phyloP scores from a whole-genome alignment of 2,329 filamentous ascomycete genomes.

The Diaporthe citriasiana region DNA sequence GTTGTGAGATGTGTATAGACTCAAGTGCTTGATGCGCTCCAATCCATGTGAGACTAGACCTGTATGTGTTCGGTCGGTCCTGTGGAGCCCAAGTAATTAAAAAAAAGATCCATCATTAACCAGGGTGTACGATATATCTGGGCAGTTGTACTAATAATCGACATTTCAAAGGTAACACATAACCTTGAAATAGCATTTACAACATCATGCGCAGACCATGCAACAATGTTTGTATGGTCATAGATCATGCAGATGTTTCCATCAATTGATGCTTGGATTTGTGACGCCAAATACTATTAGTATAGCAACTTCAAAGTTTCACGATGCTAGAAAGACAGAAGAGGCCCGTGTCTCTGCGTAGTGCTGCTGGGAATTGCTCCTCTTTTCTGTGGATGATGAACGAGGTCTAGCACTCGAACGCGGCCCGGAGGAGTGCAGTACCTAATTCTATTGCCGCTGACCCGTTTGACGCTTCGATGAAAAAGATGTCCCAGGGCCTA shows the following conservation, averaged over 20 bases:
- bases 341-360: too few species aligned
- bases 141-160: too few species aligned
- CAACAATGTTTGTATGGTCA: not conserved
- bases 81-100: not conserved
- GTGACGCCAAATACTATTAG: too few species aligned
- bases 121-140: too few species aligned
- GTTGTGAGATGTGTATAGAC: not conserved
- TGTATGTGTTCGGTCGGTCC: too few species aligned
- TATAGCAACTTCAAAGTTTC: not conserved
- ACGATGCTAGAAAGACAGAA: not conserved
- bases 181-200: not conserved
- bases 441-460: too few species aligned
- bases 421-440: too few species aligned
- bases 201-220: not conserved
- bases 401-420: not conserved
- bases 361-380: not conserved
- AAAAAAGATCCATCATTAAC: too few species aligned
- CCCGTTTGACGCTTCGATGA: not conserved
- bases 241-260: not conserved
- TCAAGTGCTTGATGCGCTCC: not conserved
- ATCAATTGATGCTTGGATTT: too few species aligned
- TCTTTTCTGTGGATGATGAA: too few species aligned
- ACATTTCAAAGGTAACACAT: too few species aligned
- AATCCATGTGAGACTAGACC: not conserved
- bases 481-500: too few species aligned